Conservation (phyloP, 805 yeast genomes). For the Blastobotrys americana region DNA sequence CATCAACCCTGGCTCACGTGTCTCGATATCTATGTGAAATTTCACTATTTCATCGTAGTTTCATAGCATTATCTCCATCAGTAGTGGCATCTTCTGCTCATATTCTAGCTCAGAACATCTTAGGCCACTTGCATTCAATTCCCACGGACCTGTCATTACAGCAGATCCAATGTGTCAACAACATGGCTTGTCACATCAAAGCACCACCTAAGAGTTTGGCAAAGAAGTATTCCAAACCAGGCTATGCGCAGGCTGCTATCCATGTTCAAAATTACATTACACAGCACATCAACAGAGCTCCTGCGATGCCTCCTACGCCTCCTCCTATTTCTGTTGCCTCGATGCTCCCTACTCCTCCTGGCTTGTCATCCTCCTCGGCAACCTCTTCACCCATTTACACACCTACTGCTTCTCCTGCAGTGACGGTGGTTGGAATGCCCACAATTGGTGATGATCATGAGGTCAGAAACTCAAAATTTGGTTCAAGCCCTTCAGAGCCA, state of each 20-base stretch:
- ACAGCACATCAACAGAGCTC: constrained; percentile 18
- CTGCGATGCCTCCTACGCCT: constrained; percentile 18
- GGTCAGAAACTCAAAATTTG: neutral
- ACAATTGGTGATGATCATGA: neutral
- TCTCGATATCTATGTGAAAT: constrained; percentile 35
- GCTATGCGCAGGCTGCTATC: constrained; percentile 28
- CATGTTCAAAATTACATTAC: constrained; percentile 27
- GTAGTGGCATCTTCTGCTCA: constrained; percentile 32
- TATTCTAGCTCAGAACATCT: constrained; percentile 19
- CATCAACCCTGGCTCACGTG: constrained; percentile 19
- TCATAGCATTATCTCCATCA: constrained; percentile 28
- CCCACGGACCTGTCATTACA: constrained; percentile 13
- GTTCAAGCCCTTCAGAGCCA: neutral
- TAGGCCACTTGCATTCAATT: constrained; percentile 14
- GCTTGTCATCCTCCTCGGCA: neutral
- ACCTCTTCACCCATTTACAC: neutral
- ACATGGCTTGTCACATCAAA: constrained; percentile 31
- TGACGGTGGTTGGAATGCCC: neutral
- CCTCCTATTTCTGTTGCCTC: constrained; percentile 12
- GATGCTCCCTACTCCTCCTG: constrained; percentile 1
- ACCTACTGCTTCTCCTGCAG: neutral
- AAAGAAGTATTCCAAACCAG: constrained; percentile 33
- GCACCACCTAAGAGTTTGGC: constrained; percentile 32
- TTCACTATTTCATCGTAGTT: constrained; percentile 30
- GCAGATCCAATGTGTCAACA: constrained; percentile 28